Evolutionary conservation across 2,329 filamentous ascomycete genomes (phyloP).

Genomic region (Emericellopsis atlantica): DNA sequence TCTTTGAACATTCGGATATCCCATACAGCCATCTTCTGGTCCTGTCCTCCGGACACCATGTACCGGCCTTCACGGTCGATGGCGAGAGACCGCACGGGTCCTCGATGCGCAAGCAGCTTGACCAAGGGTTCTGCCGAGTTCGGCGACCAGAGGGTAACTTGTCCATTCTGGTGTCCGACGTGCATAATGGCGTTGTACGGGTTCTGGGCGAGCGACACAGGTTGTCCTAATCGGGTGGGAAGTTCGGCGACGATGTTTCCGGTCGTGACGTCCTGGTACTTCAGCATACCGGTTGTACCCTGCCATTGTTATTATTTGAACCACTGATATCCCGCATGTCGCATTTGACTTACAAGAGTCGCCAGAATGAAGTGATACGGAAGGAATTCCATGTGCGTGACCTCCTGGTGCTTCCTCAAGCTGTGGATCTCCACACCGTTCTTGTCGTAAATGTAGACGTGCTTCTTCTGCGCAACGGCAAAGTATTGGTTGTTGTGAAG

Average conservation of each 20-base stretch:
- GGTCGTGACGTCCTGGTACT: constrained; percentile 92
- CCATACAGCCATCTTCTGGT: constrained; percentile 88
- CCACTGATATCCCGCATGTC: neutral
- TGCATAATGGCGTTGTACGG: constrained; percentile 86
- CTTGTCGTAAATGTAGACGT: constrained; percentile 91
- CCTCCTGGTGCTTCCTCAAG: constrained; percentile 79
- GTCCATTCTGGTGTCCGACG: constrained; percentile 87
- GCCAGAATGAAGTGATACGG: constrained; percentile 92
- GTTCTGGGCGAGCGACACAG: constrained; percentile 77
- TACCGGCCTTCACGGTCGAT: constrained; percentile 85
- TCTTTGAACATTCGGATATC: constrained; percentile 91
- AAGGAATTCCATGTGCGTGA: constrained; percentile 87
- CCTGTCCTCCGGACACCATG: constrained; percentile 89
- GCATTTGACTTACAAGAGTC: constrained; percentile 49
- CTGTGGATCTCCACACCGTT: constrained; percentile 88
- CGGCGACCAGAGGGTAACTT: constrained; percentile 90
- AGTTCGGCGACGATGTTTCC: constrained; percentile 80
- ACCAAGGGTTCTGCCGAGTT: constrained; percentile 79
- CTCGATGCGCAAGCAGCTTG: constrained; percentile 80
- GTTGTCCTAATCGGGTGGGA: constrained; percentile 71
- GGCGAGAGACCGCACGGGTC: constrained; percentile 74
- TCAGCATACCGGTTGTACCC: constrained; percentile 72
- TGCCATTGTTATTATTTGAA: constrained; percentile 15
- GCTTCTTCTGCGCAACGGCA: constrained; percentile 90
- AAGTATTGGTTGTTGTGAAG: constrained; percentile 92